A percentile compares a stretch with the other conserved stretches of the same genome.
phyloP scores from a whole-genome alignment of 345 rosid species.

The Laguncularia racemosa region DNA sequence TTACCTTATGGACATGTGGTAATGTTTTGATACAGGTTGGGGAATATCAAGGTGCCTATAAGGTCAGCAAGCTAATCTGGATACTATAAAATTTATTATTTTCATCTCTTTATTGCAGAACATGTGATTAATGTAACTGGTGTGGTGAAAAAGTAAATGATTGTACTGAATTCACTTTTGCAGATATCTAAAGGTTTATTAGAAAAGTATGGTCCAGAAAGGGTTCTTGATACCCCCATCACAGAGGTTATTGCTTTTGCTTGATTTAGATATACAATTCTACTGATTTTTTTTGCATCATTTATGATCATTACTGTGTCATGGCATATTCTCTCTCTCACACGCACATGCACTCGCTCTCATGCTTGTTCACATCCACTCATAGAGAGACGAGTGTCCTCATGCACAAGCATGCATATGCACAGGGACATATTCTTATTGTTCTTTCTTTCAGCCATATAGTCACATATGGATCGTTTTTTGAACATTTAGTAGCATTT shows the following conservation, averaged over 20 bases:
- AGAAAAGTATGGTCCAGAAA: conserved; percentile 93
- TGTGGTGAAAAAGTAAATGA: too few relatives aligned
- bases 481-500: too few relatives aligned
- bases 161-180: neutral
- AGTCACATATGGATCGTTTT: too few relatives aligned
- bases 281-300: neutral
- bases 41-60: conserved; percentile 98
- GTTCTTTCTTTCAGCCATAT: too few relatives aligned
- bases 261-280: neutral
- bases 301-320: neutral
- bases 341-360: neutral
- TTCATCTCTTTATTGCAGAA: too few relatives aligned
- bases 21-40: conserved; percentile 61
- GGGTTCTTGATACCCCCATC: conserved; percentile 94
- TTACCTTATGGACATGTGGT: conserved; percentile 8
- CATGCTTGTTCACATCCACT: too few relatives aligned
- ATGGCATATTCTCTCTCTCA: neutral
- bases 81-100: neutral
- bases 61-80: conserved; percentile 39
- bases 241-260: conserved; percentile 60
- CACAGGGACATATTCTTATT: too few relatives aligned
- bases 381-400: too few relatives aligned
- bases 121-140: too few relatives aligned
- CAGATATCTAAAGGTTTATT: conserved; percentile 87
- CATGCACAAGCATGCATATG: too few relatives aligned